Conservation (phyloP, 805 yeast species). For the Saturnispora galanensis region DNA sequence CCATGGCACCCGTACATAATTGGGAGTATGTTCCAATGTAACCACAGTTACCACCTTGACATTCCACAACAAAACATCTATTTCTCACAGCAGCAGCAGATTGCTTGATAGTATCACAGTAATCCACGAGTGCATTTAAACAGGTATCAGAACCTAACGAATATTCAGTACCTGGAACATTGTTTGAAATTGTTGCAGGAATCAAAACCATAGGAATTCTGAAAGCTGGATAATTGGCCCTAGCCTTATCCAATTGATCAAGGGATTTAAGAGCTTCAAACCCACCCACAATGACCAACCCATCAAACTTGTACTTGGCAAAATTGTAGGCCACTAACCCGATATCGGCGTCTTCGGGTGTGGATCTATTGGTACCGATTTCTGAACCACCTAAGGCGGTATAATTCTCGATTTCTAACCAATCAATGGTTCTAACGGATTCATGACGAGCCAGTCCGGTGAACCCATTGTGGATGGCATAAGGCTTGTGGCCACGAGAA, state of each 20-base stretch:
- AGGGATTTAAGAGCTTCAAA: slow-evolving; percentile 72
- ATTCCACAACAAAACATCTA: slow-evolving; percentile 72
- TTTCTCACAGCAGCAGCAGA: slow-evolving; percentile 71
- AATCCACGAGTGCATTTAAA: slow-evolving; percentile 56
- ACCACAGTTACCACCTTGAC: slow-evolving; percentile 81
- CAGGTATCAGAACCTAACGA: slow-evolving; percentile 72
- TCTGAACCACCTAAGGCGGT: slow-evolving; percentile 70
- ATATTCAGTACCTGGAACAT: slow-evolving; percentile 76
- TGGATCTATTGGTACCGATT: slow-evolving; percentile 67
- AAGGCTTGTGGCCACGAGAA: slow-evolving; percentile 64
- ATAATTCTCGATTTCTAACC: slow-evolving; percentile 71
- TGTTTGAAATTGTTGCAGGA: slow-evolving; percentile 74
- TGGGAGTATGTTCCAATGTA: slow-evolving; percentile 63
- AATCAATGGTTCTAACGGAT: slow-evolving; percentile 45
- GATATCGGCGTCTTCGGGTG: slow-evolving; percentile 55
- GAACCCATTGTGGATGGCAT: slow-evolving; percentile 68
- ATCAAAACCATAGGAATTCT: slow-evolving; percentile 68
- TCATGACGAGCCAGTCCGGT: slow-evolving; percentile 59
- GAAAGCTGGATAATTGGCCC: slow-evolving; percentile 57
- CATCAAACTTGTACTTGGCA: slow-evolving; percentile 59
- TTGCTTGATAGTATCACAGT: slow-evolving; percentile 73
- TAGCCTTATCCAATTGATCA: slow-evolving; percentile 52
- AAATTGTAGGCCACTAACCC: slow-evolving; percentile 67
- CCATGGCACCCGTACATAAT: slow-evolving; percentile 62
- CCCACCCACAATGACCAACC: slow-evolving; percentile 69